Evolutionary conservation across 306 rosid species (phyloP).

Genomic region (Pterocarpus santalinus): DNA sequence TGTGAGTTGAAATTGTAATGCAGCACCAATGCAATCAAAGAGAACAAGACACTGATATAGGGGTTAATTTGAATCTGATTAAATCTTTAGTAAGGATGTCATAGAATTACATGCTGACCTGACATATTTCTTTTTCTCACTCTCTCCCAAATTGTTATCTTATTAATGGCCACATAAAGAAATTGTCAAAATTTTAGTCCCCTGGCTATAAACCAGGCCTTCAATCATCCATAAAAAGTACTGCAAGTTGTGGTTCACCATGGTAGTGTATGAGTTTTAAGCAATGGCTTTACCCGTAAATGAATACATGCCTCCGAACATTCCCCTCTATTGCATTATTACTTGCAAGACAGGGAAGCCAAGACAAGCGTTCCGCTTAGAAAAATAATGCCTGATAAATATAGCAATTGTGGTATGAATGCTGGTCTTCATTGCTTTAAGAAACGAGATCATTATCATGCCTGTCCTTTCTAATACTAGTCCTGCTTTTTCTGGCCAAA

Average conservation of each 20-base stretch:
- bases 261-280: no score
- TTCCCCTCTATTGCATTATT: neutral
- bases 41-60: slow-evolving; percentile 10
- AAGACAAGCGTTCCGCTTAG: neutral
- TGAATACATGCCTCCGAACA: neutral
- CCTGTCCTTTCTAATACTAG: slow-evolving; percentile 4
- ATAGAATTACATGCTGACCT: neutral
- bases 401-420: slow-evolving; percentile 4
- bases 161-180: neutral
- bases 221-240: no score
- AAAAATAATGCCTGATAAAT: neutral
- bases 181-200: slow-evolving; percentile 3
- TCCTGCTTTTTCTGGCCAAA: slow-evolving; percentile 25
- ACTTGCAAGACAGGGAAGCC: slow-evolving; percentile 11
- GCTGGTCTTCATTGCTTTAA: neutral
- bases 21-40: slow-evolving; percentile 18
- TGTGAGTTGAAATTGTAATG: neutral
- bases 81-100: neutral
- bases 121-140: no score
- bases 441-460: slow-evolving; percentile 27
- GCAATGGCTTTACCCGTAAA: no score
- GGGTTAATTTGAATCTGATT: slow-evolving; percentile 12
- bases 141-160: neutral
- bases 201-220: no score
- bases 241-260: no score